A percentile compares a stretch with the other conserved stretches of the same genome.
Evolutionary conservation across 2,329 filamentous ascomycete genomes (phyloP).

Genomic region (Beauveria scarabaeidicola): DNA sequence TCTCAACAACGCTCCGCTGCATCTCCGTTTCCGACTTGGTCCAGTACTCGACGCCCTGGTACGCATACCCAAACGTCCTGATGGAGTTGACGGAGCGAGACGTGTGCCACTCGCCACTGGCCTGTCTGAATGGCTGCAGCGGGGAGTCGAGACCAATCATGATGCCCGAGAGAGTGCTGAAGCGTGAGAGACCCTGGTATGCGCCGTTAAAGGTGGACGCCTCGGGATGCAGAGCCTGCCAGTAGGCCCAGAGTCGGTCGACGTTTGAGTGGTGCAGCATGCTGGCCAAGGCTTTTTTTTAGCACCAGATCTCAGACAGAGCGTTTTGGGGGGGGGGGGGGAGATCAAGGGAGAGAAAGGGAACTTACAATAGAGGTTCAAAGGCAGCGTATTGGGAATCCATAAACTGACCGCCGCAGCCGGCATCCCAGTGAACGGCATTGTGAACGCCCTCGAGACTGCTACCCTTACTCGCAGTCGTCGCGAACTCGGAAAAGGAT

Average conservation of each 20-base stretch:
- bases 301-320: background rate
- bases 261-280: slow-evolving; percentile 49
- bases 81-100: slow-evolving; percentile 26
- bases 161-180: slow-evolving; percentile 30
- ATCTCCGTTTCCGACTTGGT: slow-evolving; percentile 24
- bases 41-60: slow-evolving; percentile 31
- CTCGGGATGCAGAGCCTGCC: slow-evolving; percentile 34
- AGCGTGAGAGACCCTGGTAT: slow-evolving; percentile 30
- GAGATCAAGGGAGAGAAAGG: background rate
- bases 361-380: slow-evolving; percentile 36
- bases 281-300: slow-evolving; percentile 12
- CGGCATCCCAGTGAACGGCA: slow-evolving; percentile 31
- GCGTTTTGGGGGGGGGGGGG: no score
- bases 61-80: slow-evolving; percentile 29
- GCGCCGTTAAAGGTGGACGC: slow-evolving; percentile 26
- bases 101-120: slow-evolving; percentile 33
- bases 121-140: slow-evolving; percentile 42
- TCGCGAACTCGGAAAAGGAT: slow-evolving; percentile 28
- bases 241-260: slow-evolving; percentile 54
- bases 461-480: slow-evolving; percentile 26
- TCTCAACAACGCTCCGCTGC: slow-evolving; percentile 20
- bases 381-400: slow-evolving; percentile 31
- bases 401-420: slow-evolving; percentile 32
- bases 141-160: slow-evolving; percentile 34
- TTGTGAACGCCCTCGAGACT: slow-evolving; percentile 38